These are phyloP conservation scores for Coprinopsis cinerea DNA, from an alignment of 768 basidiomycete species.

Conservation along the genomic window DNA sequence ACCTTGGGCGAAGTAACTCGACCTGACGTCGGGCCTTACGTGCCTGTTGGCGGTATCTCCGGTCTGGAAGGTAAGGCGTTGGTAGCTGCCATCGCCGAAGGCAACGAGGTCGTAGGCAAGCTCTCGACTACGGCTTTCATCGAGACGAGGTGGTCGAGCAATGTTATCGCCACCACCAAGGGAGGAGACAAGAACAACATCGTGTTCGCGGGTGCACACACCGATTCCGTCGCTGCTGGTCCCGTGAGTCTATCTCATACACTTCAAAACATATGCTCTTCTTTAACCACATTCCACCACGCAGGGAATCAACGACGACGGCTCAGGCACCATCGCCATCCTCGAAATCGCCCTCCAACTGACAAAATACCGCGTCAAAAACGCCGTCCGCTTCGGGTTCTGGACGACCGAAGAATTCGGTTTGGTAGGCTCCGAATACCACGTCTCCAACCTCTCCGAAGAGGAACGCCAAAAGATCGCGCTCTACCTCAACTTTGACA, in stretches of 20 bases:
- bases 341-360: constrained; percentile 24
- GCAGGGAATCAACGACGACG: constrained; percentile 26
- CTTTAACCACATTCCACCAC: neutral
- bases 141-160: constrained; percentile 21
- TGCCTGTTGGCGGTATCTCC: constrained; percentile 20
- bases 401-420: constrained; percentile 29
- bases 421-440: constrained; percentile 25
- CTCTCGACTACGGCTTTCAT: constrained; percentile 21
- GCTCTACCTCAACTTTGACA: constrained; percentile 30
- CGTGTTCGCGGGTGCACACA: constrained; percentile 23
- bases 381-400: constrained; percentile 27
- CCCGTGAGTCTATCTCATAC: constrained; percentile 15
- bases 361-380: constrained; percentile 21
- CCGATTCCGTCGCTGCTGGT: constrained; percentile 28
- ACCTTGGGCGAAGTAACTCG: constrained; percentile 1
- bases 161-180: constrained; percentile 27
- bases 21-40: constrained; percentile 20
- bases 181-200: constrained; percentile 23
- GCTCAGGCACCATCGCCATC: constrained; percentile 24
- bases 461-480: constrained; percentile 23
- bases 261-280: neutral
- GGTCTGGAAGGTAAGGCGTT: constrained; percentile 19
- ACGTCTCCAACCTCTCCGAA: constrained; percentile 21
- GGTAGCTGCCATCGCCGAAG: constrained; percentile 17
- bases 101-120: constrained; percentile 18